These are phyloP conservation scores for Corchorus olitorius DNA, from an alignment of 345 rosid species.

Conservation along the genomic window DNA sequence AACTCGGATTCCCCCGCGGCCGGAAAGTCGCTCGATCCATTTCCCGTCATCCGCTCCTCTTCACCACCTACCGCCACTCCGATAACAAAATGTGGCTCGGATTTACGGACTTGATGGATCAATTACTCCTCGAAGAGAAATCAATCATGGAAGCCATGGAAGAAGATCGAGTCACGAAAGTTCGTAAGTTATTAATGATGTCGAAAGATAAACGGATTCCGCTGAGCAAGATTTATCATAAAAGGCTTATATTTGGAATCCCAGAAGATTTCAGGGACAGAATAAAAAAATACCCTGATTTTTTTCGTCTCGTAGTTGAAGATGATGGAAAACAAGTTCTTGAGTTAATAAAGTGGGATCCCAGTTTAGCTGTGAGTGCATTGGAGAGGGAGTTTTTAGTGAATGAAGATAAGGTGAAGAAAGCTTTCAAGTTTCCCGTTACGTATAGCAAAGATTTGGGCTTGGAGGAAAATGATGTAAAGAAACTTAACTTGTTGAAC, in stretches of 20 bases:
- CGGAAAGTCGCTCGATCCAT: constrained; percentile 65
- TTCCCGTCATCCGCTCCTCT: constrained; percentile 65
- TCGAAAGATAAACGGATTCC: constrained; percentile 67
- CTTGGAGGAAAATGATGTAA: constrained; percentile 49
- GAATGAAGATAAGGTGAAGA: constrained; percentile 61
- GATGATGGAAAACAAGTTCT: constrained; percentile 68
- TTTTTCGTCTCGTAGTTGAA: constrained; percentile 50
- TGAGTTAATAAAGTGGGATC: constrained; percentile 81
- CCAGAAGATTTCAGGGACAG: constrained; percentile 89
- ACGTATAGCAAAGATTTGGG: constrained; percentile 72
- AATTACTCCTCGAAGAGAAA: constrained; percentile 60
- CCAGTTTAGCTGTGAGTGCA: constrained; percentile 61
- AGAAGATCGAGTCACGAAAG: constrained; percentile 57
- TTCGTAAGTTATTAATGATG: constrained; percentile 80
- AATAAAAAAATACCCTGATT: constrained; percentile 66
- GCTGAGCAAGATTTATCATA: constrained; percentile 72
- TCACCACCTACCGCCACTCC: constrained; percentile 60
- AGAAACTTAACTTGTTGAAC: constrained; percentile 60
- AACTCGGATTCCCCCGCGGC: constrained; percentile 92
- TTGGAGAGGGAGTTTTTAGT: constrained; percentile 61
- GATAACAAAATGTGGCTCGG: constrained; percentile 84
- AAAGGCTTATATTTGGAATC: constrained; percentile 71
- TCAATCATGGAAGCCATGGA: constrained; percentile 59
- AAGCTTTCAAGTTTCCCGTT: constrained; percentile 67
- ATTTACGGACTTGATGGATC: constrained; percentile 69